phyloP scores from a whole-genome alignment of 1,284 basidiomycete genomes.

The Tilletia indica region DNA sequence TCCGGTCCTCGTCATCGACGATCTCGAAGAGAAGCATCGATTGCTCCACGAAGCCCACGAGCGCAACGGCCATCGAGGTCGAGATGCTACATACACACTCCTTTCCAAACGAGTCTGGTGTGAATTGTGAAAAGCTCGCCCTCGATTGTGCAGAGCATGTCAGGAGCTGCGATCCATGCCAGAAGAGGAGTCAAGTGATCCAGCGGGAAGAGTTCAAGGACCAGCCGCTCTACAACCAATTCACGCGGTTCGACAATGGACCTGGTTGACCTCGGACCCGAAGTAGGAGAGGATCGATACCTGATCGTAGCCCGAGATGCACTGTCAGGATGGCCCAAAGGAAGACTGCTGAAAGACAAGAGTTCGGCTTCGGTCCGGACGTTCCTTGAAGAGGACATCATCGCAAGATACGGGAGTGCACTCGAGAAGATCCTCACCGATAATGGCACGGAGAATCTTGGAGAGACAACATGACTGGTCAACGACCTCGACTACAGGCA shows the following conservation, averaged over 20 bases:
- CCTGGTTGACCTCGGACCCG: background rate
- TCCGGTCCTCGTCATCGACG: background rate
- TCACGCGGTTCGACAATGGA: background rate
- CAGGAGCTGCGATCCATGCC: background rate
- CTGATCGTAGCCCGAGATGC: background rate
- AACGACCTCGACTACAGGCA: background rate
- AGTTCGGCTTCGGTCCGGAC: background rate
- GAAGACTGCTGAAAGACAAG: background rate
- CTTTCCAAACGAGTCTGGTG: background rate
- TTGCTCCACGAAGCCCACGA: background rate
- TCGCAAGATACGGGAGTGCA: background rate
- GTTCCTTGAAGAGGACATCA: background rate
- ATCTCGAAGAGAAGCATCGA: background rate
- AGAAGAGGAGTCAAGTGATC: background rate
- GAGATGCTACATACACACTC: background rate
- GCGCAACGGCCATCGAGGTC: background rate
- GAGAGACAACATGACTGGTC: background rate
- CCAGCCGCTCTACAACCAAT: background rate
- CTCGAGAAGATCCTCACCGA: background rate
- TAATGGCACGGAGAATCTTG: background rate
- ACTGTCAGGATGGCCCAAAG: background rate
- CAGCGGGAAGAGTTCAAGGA: background rate
- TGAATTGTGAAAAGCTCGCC: background rate
- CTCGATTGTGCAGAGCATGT: background rate
- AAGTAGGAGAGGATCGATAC: background rate